These are phyloP conservation scores for Fusarium proliferatum DNA, from an alignment of 2,329 filamentous ascomycete species.

Conservation along the genomic window DNA sequence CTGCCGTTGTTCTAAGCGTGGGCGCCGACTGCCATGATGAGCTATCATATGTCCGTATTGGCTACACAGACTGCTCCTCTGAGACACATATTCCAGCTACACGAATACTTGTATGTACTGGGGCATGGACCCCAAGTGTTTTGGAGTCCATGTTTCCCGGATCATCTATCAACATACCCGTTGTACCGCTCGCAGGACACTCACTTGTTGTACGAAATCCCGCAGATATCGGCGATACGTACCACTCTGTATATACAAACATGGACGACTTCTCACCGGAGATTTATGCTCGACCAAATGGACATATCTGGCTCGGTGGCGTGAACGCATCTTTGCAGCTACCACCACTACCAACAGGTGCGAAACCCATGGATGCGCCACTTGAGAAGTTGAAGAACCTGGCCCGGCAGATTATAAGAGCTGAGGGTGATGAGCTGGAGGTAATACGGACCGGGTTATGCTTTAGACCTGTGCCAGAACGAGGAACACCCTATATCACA, in stretches of 20 bases:
- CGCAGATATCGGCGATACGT: conserved; percentile 57
- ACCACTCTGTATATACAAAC: conserved; percentile 76
- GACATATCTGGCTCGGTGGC: conserved; percentile 79
- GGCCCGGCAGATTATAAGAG: conserved; percentile 60
- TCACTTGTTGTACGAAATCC: conserved; percentile 75
- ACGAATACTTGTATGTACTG: conserved; percentile 73
- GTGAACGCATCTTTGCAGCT: conserved; percentile 74
- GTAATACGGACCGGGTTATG: conserved; percentile 75
- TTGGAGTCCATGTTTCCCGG: conserved; percentile 72
- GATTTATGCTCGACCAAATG: conserved; percentile 73
- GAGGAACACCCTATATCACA: conserved; percentile 72
- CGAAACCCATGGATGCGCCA: conserved; percentile 41
- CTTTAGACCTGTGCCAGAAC: conserved; percentile 75
- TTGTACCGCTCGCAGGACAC: conserved; percentile 72
- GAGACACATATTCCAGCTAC: conserved; percentile 70
- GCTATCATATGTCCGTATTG: conserved; percentile 64
- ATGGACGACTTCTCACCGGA: conserved; percentile 74
- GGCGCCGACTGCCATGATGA: conserved; percentile 60
- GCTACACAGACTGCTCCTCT: conserved; percentile 55
- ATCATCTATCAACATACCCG: conserved; percentile 62
- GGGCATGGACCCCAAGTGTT: conserved; percentile 77
- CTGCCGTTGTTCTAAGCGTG: conserved; percentile 66
- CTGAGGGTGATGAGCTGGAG: conserved; percentile 62
- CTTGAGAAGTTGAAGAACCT: conserved; percentile 62
- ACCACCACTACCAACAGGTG: conserved; percentile 56